Evolutionary conservation across 108 stramenopile genomes (phyloP).

Genomic region (Stephanodiscus triporus): DNA sequence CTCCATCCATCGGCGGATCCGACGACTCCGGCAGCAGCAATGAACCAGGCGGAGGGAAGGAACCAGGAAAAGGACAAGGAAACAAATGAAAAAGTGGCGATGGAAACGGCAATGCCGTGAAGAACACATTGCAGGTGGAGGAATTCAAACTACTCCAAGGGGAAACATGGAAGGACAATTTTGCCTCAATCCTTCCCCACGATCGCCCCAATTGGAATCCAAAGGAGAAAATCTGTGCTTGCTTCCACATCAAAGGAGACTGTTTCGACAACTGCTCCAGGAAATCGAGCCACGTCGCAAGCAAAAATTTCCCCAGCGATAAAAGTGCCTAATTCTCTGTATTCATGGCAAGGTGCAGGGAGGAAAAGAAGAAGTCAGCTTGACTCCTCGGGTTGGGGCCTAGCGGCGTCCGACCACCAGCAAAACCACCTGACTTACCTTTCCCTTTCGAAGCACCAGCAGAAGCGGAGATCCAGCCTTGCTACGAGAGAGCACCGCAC

Average conservation of each 20-base stretch:
- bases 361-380: neutral
- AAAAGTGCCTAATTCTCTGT: neutral
- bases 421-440: no score
- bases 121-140: neutral
- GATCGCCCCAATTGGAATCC: neutral
- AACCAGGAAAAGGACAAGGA: neutral
- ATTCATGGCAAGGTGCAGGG: no score
- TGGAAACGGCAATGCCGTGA: neutral
- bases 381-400: no score
- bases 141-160: neutral
- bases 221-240: neutral
- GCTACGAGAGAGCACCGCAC: neutral
- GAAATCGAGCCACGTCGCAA: no score
- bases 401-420: no score
- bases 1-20: neutral
- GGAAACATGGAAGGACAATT: neutral
- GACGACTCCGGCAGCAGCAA: neutral
- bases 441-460: no score
- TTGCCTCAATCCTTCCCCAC: neutral
- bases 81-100: neutral
- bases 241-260: constrained; percentile 4
- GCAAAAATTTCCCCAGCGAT: no score
- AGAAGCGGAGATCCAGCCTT: no score
- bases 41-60: neutral
- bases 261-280: constrained; percentile 1